Percentiles rank a stretch among this genome's conserved stretches.
Evolutionary conservation across 2,329 filamentous ascomycete species (phyloP).

Genomic region (Ophiostoma montium): DNA sequence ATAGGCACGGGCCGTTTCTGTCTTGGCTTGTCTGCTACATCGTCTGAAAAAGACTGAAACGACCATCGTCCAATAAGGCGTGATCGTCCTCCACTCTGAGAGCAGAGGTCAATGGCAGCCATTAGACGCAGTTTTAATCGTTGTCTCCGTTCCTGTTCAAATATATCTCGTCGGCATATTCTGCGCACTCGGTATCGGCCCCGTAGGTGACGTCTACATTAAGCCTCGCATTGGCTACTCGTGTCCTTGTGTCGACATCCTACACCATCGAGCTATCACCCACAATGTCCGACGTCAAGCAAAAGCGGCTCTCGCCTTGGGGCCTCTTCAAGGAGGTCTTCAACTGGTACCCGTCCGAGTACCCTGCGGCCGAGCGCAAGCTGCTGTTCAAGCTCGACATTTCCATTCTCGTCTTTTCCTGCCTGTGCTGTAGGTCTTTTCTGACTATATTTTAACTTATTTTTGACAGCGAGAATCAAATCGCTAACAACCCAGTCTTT

Average conservation of each 20-base stretch:
- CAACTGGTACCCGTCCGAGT: conserved; percentile 22
- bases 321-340: conserved; percentile 21
- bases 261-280: no score
- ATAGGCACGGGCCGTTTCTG: no score
- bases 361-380: conserved; percentile 19
- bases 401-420: conserved; percentile 20
- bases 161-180: no score
- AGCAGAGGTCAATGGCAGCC: background rate
- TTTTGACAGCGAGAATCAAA: background rate
- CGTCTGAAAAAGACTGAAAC: no score
- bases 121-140: no score
- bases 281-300: background rate
- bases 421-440: conserved; percentile 19
- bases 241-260: no score
- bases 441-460: background rate
- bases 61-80: conserved; percentile 7
- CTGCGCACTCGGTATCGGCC: background rate
- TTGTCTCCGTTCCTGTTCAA: no score
- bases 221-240: no score
- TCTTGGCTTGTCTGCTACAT: background rate
- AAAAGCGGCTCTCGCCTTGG: conserved; percentile 7
- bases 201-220: no score
- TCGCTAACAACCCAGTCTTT: conserved; percentile 16
- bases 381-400: conserved; percentile 21
- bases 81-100: conserved; percentile 7